Evolutionary conservation across 768 basidiomycete genomes (phyloP).

Genomic region (Trametes coccinea): DNA sequence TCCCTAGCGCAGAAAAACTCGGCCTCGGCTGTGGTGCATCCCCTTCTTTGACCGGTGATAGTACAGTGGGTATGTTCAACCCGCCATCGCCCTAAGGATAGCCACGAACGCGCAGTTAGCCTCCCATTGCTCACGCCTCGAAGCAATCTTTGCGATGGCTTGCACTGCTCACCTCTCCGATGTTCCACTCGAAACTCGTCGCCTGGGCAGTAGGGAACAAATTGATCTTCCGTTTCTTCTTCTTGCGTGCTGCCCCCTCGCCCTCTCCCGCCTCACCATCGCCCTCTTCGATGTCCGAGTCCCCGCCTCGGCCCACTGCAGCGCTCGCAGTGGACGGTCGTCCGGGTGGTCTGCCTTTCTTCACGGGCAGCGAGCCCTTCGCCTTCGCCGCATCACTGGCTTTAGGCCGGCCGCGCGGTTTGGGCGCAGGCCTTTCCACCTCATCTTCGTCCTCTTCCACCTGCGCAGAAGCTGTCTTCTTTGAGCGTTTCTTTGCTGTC

Average conservation of each 20-base stretch:
- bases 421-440: background rate
- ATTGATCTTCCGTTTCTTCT: conserved; percentile 73
- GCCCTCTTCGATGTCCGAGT: background rate
- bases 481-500: conserved; percentile 12
- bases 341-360: conserved; percentile 9
- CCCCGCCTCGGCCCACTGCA: background rate
- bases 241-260: conserved; percentile 44
- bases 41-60: conserved; percentile 66
- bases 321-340: conserved; percentile 3
- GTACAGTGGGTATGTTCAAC: conserved; percentile 61
- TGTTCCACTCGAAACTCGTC: conserved; percentile 46
- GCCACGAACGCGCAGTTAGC: background rate
- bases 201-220: conserved; percentile 50
- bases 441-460: conserved; percentile 1
- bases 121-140: background rate
- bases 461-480: background rate
- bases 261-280: conserved; percentile 20
- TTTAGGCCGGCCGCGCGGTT: conserved; percentile 15
- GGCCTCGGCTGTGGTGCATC: conserved; percentile 44
- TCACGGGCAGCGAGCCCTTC: background rate
- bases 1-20: conserved; percentile 12
- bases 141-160: background rate
- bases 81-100: conserved; percentile 36
- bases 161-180: conserved; percentile 36
- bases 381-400: background rate